Conservation (phyloP, 441 rosid species). For the Gossypium trilobum region DNA sequence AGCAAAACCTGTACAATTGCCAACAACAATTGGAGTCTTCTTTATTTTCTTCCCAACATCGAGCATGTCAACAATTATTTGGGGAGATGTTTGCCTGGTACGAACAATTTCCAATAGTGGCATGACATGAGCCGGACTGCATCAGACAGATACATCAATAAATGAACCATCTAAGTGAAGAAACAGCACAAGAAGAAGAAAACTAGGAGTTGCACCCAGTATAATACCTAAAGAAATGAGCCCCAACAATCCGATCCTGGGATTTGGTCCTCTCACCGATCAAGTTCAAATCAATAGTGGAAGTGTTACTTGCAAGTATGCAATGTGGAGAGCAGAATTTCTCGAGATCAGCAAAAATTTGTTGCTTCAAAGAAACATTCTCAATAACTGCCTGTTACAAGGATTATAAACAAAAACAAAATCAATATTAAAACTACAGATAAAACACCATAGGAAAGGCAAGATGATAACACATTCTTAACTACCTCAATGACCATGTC, state of each 20-base stretch:
- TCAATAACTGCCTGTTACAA: constrained; percentile 79
- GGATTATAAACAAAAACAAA: constrained; percentile 18
- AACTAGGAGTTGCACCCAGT: background rate
- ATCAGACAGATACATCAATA: constrained; percentile 19
- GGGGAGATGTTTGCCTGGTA: constrained; percentile 75
- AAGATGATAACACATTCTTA: constrained; percentile 1
- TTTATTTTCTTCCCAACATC: constrained; percentile 84
- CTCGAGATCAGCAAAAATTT: constrained; percentile 85
- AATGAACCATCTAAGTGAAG: constrained; percentile 13
- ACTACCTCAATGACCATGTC: constrained; percentile 95
- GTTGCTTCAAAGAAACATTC: constrained; percentile 77
- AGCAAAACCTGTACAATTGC: constrained; percentile 97
- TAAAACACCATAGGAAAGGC: background rate
- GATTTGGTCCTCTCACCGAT: constrained; percentile 72
- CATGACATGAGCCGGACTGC: constrained; percentile 97
- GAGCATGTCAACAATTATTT: constrained; percentile 76
- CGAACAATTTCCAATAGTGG: constrained; percentile 90
- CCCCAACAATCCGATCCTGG: constrained; percentile 76
- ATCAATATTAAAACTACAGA: constrained; percentile 10
- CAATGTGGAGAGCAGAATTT: constrained; percentile 78
- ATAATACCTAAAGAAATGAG: constrained; percentile 90
- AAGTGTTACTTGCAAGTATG: constrained; percentile 85
- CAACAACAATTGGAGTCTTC: constrained; percentile 89
- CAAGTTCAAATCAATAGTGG: constrained; percentile 83
- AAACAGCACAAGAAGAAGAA: constrained; percentile 1